These are phyloP conservation scores for Castanea sativa DNA, from an alignment of 306 rosid species.

Conservation along the genomic window DNA sequence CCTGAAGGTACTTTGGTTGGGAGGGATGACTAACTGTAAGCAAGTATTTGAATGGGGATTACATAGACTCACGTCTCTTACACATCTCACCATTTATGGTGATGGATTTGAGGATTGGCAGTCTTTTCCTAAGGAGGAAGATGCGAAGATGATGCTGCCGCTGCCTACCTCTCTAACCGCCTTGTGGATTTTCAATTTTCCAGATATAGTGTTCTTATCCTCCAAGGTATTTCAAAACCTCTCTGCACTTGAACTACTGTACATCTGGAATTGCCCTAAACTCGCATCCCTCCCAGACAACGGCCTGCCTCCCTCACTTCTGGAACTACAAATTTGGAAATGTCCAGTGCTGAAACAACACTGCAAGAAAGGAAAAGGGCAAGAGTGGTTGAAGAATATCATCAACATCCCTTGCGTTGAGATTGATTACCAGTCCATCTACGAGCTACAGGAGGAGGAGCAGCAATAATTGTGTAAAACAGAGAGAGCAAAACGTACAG, in stretches of 20 bases:
- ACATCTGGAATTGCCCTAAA: rapidly evolving
- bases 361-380: neutral
- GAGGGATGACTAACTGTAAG: neutral
- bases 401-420: neutral
- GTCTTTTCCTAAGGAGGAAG: conserved; percentile 1
- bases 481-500: too few species aligned
- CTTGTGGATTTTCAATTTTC: rapidly evolving
- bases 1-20: neutral
- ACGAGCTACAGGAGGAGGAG: too few species aligned
- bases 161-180: neutral
- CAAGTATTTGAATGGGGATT: conserved; percentile 12
- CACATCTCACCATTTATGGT: neutral
- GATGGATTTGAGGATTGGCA: neutral
- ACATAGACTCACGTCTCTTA: conserved; percentile 21
- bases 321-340: rapidly evolving
- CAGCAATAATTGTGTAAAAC: too few species aligned
- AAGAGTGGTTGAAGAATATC: neutral
- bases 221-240: conserved; percentile 21
- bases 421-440: neutral
- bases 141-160: neutral
- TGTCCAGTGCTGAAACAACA: neutral
- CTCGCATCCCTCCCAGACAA: neutral
- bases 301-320: neutral
- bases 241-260: conserved; percentile 4
- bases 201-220: conserved; percentile 4